A percentile compares a stretch with the other conserved stretches of the same genome.
These are phyloP conservation scores for Aspergillaceae sp. DNA, from an alignment of 2,329 filamentous ascomycete species.

Conservation along the genomic window DNA sequence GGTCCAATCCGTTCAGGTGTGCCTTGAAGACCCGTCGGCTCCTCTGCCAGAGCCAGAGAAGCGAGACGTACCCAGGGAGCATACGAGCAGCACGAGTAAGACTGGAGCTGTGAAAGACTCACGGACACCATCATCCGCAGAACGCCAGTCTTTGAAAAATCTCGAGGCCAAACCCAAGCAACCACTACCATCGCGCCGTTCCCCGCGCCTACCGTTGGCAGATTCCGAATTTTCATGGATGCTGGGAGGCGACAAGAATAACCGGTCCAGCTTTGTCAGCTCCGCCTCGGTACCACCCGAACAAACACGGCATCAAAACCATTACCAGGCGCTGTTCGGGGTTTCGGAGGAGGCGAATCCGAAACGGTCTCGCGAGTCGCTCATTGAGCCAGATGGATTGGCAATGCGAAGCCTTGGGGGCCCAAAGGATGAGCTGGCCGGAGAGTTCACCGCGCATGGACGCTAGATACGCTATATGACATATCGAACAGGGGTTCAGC, in stretches of 20 bases:
- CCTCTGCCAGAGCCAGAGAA: constrained; percentile 12
- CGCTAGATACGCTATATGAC: no score
- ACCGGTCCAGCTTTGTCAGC: constrained; percentile 39
- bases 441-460: no score
- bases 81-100: background rate
- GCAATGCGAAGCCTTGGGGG: constrained; percentile 32
- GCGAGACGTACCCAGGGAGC: background rate
- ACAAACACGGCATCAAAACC: constrained; percentile 29
- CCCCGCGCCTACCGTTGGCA: constrained; percentile 33
- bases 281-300: constrained; percentile 38
- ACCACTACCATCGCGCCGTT: constrained; percentile 8
- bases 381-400: constrained; percentile 29
- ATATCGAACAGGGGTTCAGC: no score
- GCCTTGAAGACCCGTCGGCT: constrained; percentile 33
- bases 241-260: constrained; percentile 33
- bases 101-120: constrained; percentile 2
- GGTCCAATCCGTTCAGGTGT: constrained; percentile 36
- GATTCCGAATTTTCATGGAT: constrained; percentile 45
- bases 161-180: constrained; percentile 4
- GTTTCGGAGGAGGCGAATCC: constrained; percentile 9
- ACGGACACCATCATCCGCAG: constrained; percentile 1
- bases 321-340: constrained; percentile 1
- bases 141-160: background rate
- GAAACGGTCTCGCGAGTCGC: background rate
- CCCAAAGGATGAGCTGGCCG: background rate